Evolutionary conservation across 202 grass and related monocot genomes (phyloP), one percentile per base, ranked within the genome.

Genomic region (Carex arenaria): DNA sequence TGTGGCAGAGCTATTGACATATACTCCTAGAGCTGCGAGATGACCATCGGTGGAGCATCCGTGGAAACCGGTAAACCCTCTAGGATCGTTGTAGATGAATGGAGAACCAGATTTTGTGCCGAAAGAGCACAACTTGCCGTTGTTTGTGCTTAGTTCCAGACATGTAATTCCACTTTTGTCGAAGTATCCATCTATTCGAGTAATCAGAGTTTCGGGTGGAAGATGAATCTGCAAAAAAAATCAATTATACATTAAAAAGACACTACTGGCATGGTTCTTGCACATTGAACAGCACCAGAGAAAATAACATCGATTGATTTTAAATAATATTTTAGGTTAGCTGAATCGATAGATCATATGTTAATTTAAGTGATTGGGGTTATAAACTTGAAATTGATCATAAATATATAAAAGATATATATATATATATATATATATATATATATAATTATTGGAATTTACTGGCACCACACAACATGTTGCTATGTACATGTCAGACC

Each of bases 101-200:
- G 80, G 61, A 69, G 80, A 69, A 67, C 80, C 64, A 4, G 64
- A 32, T 61, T 82, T 82, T 5, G 17, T 49, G 12, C 80, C 80
- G 5, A 69, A 82, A 2, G 23, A 82, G 20, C 64, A 23, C 18
- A 82, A 3, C 43, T 68, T 82, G 45, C 64, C 64, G 1, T 55
- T 82, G 61, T 82, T 82, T 34, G 80, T 82, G 42, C 64, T 67
- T 9, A 82, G 32, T 34, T 82, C 79, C 61, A 82, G 63, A 40
- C 40, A 82, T 4, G 63, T 82, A 26, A 82, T 82, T 2, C 80
- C 80, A 1, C 12, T 57, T 38, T 26, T 69, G 26, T 69, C 45
- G 1, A 69, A 82, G 63, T 53, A 82, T 82, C 80, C 63, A 53
- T 82, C 80, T 56, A 82, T 82, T 67, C 3, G 80, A 82, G 80